Evolutionary conservation across 225 moss, liverwort and hornwort species (phyloP).

Genomic region (Lunularia cruciata): DNA sequence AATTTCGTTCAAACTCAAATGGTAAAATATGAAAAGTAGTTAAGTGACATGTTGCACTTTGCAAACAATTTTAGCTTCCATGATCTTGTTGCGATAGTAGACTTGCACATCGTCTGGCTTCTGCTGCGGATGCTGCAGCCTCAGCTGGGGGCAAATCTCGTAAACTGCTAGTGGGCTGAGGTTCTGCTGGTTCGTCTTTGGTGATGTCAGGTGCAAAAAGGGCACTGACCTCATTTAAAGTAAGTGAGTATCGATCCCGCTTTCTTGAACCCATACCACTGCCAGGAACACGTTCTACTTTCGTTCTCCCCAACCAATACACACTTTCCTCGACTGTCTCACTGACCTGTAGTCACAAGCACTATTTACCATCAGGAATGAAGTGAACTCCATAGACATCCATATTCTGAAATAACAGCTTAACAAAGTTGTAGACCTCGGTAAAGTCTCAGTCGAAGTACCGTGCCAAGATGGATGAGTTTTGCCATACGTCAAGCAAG

Average conservation of each 20-base stretch:
- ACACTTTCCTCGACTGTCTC: slow-evolving; percentile 94
- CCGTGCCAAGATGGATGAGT: background rate
- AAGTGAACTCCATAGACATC: background rate
- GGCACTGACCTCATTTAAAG: slow-evolving; percentile 73
- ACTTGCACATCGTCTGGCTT: slow-evolving; percentile 53
- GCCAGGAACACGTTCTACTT: slow-evolving; percentile 43
- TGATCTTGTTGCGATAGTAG: background rate
- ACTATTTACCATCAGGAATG: background rate
- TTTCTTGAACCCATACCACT: slow-evolving; percentile 28
- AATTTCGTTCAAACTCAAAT: no score
- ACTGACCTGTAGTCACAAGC: slow-evolving; percentile 45
- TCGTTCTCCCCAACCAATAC: slow-evolving; percentile 68
- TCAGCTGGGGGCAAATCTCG: slow-evolving; percentile 46
- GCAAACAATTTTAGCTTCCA: background rate
- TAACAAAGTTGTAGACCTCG: background rate
- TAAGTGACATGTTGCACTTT: no score
- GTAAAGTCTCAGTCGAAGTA: background rate
- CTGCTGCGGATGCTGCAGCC: slow-evolving; percentile 83
- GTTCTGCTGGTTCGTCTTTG: slow-evolving; percentile 14
- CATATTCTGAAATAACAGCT: no score
- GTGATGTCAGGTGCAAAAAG: slow-evolving; percentile 53
- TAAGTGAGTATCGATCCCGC: slow-evolving; percentile 50
- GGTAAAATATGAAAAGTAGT: no score
- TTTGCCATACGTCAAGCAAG: no score
- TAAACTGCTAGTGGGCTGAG: slow-evolving; percentile 21